These are phyloP conservation scores for Cyclotella cryptica DNA, from an alignment of 108 stramenopile genomes.

Conservation along the genomic window DNA sequence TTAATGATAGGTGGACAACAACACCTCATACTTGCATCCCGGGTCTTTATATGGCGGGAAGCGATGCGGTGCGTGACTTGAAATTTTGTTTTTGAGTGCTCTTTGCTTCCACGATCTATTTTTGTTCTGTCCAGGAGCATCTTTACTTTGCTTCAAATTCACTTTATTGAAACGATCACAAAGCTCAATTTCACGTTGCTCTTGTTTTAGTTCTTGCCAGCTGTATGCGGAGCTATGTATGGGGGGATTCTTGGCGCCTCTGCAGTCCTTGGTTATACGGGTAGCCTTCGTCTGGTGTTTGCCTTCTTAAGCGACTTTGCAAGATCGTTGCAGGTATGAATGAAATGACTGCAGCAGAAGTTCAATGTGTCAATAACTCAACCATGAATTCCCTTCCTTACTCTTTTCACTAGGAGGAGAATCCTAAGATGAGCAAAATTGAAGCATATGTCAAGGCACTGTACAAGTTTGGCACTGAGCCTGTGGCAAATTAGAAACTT, in stretches of 20 bases:
- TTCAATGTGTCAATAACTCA: neutral
- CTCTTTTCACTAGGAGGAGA: conserved; percentile 2
- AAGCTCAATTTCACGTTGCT: too few relatives aligned
- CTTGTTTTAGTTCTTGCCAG: conserved; percentile 40
- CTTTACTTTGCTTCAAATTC: too few relatives aligned
- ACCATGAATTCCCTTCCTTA: neutral
- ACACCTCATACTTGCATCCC: conserved; percentile 53
- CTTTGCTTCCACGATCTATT: neutral
- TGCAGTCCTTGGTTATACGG: conserved; percentile 12
- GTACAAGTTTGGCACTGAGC: conserved; percentile 22
- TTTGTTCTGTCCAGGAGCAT: too few relatives aligned
- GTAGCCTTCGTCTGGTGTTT: conserved; percentile 16
- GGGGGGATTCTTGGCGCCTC: conserved; percentile 59
- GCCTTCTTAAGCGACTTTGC: conserved; percentile 33
- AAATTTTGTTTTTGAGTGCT: neutral
- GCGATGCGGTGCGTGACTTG: conserved; percentile 26
- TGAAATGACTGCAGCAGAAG: neutral
- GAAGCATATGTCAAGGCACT: conserved; percentile 26
- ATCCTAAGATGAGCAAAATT: conserved; percentile 24
- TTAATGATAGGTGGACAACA: conserved; percentile 66
- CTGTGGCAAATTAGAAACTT: conserved; percentile 25
- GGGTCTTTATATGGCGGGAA: conserved; percentile 62
- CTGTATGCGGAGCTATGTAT: conserved; percentile 66
- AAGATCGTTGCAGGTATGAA: neutral
- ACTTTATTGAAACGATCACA: too few relatives aligned